phyloP scores from a whole-genome alignment of 208 protist species.

The Paratrypanosoma confusum region DNA sequence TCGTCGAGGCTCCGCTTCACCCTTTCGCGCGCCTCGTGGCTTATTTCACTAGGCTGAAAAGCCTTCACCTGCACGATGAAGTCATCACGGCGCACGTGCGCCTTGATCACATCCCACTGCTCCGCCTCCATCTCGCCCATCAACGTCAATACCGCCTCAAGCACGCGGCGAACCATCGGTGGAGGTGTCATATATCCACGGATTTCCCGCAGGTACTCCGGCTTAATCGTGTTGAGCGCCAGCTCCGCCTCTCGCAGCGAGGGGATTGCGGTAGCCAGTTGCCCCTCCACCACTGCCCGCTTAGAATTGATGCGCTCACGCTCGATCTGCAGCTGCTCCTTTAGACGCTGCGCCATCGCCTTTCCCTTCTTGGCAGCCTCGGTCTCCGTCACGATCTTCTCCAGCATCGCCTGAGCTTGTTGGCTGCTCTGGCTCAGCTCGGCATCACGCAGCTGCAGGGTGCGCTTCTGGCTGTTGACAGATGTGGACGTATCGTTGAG shows the following conservation, averaged over 20 bases:
- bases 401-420: conserved; percentile 71
- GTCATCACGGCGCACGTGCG: conserved; percentile 83
- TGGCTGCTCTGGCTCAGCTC: conserved; percentile 69
- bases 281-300: conserved; percentile 27
- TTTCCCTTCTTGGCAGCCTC: conserved; percentile 78
- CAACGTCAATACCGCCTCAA: conserved; percentile 85
- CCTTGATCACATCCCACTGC: conserved; percentile 93
- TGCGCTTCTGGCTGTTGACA: conserved; percentile 75
- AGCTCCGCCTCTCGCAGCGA: conserved; percentile 94
- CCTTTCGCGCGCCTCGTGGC: conserved; percentile 33
- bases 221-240: conserved; percentile 94
- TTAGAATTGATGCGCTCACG: conserved; percentile 64
- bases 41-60: conserved; percentile 90
- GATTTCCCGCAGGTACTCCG: conserved; percentile 96
- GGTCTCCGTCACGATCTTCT: conserved; percentile 80
- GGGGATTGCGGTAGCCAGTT: conserved; percentile 83
- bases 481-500: conserved; percentile 84
- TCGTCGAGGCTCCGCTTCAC: conserved; percentile 83
- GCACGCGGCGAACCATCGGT: conserved; percentile 88
- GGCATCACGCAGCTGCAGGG: conserved; percentile 72
- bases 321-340: conserved; percentile 79
- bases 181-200: conserved; percentile 94
- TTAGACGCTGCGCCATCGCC: conserved; percentile 45
- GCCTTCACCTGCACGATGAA: conserved; percentile 93
- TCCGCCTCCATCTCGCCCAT: conserved; percentile 62